phyloP scores from a whole-genome alignment of 495 filamentous ascomycete genomes.

The Aspergillus olivimuriae region DNA sequence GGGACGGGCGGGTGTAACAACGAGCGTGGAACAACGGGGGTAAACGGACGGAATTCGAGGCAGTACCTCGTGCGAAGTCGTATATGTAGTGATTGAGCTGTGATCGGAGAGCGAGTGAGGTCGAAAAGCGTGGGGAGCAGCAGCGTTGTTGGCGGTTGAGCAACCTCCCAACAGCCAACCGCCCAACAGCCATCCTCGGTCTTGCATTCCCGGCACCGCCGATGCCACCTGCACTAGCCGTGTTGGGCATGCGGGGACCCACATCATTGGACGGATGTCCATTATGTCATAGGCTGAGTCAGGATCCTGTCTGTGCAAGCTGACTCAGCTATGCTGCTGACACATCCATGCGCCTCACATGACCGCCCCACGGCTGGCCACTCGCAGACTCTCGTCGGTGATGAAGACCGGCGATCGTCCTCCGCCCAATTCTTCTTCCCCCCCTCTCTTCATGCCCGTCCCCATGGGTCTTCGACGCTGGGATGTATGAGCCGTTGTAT shows the following conservation, averaged over 20 bases:
- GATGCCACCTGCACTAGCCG: no score
- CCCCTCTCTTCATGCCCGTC: conserved; percentile 19
- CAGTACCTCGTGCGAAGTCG: no score
- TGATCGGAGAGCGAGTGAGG: not conserved
- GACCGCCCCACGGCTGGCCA: conserved; percentile 10
- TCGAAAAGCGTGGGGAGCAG: no score
- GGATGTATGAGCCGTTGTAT: conserved; percentile 46
- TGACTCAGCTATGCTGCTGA: not conserved
- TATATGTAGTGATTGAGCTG: no score
- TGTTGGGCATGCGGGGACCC: no score
- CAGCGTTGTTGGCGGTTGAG: no score
- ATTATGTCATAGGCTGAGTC: no score
- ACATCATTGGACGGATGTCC: no score
- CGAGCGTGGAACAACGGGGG: not conserved
- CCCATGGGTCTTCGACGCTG: conserved; percentile 37
- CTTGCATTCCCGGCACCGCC: not conserved
- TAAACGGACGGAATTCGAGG: not conserved
- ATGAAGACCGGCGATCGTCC: no score
- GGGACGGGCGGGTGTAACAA: no score
- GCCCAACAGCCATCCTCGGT: not conserved
- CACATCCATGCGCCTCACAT: conserved; percentile 3
- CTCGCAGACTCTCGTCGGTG: no score
- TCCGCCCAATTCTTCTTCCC: not conserved
- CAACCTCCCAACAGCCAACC: not conserved
- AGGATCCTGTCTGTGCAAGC: no score